Evolutionary conservation across 306 rosid species (phyloP).

Genomic region (Sphenostylis stenocarpa): DNA sequence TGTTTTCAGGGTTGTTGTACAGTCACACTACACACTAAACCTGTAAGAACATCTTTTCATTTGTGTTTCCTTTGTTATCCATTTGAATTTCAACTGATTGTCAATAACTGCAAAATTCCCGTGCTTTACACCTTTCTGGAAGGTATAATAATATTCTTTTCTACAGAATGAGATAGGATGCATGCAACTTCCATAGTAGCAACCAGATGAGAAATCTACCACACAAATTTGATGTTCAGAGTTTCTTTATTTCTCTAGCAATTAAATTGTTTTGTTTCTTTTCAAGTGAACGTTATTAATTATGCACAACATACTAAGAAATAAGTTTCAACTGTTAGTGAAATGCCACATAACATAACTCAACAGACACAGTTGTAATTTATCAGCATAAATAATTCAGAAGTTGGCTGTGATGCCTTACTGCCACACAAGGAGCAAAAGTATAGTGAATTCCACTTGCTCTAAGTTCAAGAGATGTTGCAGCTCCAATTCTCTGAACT

Average conservation of each 20-base stretch:
- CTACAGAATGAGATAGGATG: neutral
- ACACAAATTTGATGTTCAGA: neutral
- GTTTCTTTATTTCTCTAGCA: neutral
- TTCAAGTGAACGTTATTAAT: neutral
- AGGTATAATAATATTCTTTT: neutral
- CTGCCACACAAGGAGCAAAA: slow-evolving; percentile 83
- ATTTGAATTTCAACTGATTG: too few species aligned
- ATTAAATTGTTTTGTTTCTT: neutral
- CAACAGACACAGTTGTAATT: neutral
- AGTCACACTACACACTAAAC: neutral
- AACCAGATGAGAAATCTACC: neutral
- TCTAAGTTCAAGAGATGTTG: slow-evolving; percentile 78
- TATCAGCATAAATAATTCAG: neutral
- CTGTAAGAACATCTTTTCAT: too few species aligned
- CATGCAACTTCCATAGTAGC: neutral
- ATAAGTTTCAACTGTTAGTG: neutral
- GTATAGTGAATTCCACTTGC: slow-evolving; percentile 68
- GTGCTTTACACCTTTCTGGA: neutral
- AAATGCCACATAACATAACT: neutral
- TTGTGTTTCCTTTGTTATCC: too few species aligned
- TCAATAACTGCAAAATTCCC: neutral
- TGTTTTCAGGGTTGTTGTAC: neutral
- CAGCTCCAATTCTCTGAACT: slow-evolving; percentile 62
- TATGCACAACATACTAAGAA: neutral
- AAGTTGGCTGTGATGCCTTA: slow-evolving; percentile 39